Percentiles rank a stretch among this genome's conserved stretches.
Conservation (phyloP, 140 eudicot species). For the Anethum foeniculum region DNA sequence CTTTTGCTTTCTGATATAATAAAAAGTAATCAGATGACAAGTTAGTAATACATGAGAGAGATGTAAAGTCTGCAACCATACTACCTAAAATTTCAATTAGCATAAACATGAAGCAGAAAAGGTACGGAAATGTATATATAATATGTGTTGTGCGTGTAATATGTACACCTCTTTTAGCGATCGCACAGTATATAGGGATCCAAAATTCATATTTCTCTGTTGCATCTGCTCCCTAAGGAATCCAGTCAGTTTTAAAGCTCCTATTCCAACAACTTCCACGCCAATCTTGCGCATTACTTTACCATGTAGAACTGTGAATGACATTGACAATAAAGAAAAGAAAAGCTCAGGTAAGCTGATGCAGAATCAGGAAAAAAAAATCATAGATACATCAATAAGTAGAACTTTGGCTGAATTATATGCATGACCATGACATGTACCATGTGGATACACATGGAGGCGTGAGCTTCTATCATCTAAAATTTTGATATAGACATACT, state of each 20-base stretch:
- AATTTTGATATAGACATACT: background rate
- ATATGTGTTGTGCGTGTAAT: background rate
- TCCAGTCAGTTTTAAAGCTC: conserved; percentile 92
- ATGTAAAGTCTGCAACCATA: background rate
- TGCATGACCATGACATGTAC: background rate
- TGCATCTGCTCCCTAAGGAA: conserved; percentile 83
- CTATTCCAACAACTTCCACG: conserved; percentile 80
- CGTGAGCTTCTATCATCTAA: background rate
- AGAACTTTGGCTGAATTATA: background rate
- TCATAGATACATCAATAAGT: background rate
- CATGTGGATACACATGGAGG: background rate
- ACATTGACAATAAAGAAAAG: background rate
- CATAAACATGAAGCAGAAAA: background rate
- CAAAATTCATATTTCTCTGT: conserved; percentile 55
- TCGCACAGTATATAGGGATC: conserved; percentile 84
- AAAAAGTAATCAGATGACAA: background rate
- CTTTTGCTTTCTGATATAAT: background rate
- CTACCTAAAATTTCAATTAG: background rate
- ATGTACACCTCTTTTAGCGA: conserved; percentile 68
- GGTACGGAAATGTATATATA: background rate
- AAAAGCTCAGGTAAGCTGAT: background rate
- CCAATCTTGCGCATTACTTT: conserved; percentile 86
- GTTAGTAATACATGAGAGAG: no score
- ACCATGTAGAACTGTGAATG: conserved; percentile 57
- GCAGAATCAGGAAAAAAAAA: background rate